Evolutionary conservation across 73 alveolate species (phyloP).

Genomic region (Diophrys appendiculata): DNA sequence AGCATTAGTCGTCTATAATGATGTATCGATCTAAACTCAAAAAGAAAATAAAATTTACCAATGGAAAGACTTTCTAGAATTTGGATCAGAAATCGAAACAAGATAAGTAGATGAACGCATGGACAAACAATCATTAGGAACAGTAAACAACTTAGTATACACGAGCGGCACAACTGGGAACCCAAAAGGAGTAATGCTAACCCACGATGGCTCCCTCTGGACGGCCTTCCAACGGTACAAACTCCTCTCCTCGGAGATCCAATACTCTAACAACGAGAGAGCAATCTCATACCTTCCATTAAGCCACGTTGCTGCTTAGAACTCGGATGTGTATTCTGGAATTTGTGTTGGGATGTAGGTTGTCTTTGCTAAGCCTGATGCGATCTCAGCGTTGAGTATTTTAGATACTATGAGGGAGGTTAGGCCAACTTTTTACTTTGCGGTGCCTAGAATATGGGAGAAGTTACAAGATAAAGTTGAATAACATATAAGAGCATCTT

Average conservation of each 20-base stretch:
- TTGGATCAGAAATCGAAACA: constrained; percentile 41
- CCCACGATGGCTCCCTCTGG: constrained; percentile 56
- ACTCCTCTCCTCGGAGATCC: not conserved
- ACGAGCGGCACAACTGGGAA: constrained; percentile 86
- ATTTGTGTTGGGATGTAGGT: constrained; percentile 15
- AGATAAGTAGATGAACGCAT: constrained; percentile 3
- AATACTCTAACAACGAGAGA: not conserved
- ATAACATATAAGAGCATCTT: constrained; percentile 17
- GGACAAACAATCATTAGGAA: constrained; percentile 52
- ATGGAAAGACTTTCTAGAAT: constrained; percentile 42
- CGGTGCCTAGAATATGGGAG: constrained; percentile 71
- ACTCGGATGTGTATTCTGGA: constrained; percentile 25
- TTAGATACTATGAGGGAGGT: constrained; percentile 40
- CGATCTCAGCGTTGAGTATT: constrained; percentile 52
- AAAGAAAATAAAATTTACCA: not conserved
- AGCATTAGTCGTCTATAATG: constrained; percentile 28
- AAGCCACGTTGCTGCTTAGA: constrained; percentile 59
- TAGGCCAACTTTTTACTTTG: constrained; percentile 57
- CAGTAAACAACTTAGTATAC: constrained; percentile 74
- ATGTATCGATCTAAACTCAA: not conserved
- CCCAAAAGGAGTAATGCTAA: constrained; percentile 78
- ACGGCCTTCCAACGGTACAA: constrained; percentile 19
- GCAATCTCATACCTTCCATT: constrained; percentile 61
- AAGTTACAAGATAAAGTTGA: constrained; percentile 53
- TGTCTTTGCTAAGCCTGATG: constrained; percentile 46